Conservation (phyloP, 1,284 basidiomycete species). For the Apiotrichum mycotoxinovorans region DNA sequence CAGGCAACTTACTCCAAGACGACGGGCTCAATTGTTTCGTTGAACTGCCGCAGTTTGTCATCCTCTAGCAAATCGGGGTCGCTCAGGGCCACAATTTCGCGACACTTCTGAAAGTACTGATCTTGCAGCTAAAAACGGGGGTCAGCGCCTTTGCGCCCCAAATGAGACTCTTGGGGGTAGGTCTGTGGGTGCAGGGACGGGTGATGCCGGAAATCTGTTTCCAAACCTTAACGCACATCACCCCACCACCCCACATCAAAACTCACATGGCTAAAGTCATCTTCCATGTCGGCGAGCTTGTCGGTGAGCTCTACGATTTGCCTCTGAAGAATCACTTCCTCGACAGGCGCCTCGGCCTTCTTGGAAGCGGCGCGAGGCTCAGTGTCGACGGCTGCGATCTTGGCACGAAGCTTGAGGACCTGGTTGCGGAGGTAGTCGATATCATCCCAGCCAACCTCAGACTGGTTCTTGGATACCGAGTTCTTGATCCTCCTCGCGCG, state of each 20-base stretch:
- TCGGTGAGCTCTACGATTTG: constrained; percentile 17
- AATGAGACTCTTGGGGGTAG: not conserved
- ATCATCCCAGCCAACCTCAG: constrained; percentile 98
- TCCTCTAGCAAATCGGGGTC: constrained; percentile 23
- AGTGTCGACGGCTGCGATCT: constrained; percentile 65
- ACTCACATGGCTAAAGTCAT: constrained; percentile 45
- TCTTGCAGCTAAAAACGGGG: constrained; percentile 34
- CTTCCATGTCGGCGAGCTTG: constrained; percentile 36
- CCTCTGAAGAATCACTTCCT: constrained; percentile 74
- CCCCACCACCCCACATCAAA: no score
- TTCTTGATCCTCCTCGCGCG: constrained; percentile 98
- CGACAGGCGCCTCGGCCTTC: constrained; percentile 55
- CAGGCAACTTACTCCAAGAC: constrained; percentile 67
- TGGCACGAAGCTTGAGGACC: constrained; percentile 69
- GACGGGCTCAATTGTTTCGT: constrained; percentile 94
- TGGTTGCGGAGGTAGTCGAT: constrained; percentile 90
- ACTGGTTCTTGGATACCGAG: constrained; percentile 82
- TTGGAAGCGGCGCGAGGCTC: constrained; percentile 16
- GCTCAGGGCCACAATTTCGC: constrained; percentile 41
- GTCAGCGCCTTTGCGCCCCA: constrained; percentile 1
- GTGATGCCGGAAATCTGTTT: not conserved
- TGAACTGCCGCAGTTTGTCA: constrained; percentile 61
- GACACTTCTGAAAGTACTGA: constrained; percentile 41
- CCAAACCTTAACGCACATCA: not conserved
- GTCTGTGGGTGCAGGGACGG: not conserved